phyloP scores from a whole-genome alignment of 331 rosid genomes.

The Erythrophleum ivorense region DNA sequence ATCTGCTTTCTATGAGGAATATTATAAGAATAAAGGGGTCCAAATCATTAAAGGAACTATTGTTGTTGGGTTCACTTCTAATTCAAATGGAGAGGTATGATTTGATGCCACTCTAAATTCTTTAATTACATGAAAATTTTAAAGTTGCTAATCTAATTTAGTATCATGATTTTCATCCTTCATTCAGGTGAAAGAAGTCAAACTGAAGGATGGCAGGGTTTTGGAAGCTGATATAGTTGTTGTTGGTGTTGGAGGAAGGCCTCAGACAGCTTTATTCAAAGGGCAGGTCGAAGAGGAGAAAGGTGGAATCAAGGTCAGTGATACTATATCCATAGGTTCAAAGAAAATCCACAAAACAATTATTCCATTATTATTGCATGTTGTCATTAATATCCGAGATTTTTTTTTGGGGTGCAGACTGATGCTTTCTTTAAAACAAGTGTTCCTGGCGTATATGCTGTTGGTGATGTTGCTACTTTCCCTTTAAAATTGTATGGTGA shows the following conservation, averaged over 20 bases:
- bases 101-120: slow-evolving; percentile 29
- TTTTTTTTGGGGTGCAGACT: slow-evolving; percentile 56
- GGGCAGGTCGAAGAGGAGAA: slow-evolving; percentile 78
- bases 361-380: slow-evolving; percentile 5
- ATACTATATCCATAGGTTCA: slow-evolving; percentile 22
- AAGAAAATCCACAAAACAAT: neutral
- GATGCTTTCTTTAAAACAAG: slow-evolving; percentile 71
- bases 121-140: slow-evolving; percentile 21
- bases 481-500: slow-evolving; percentile 72
- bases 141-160: slow-evolving; percentile 17
- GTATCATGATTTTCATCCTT: slow-evolving; percentile 10
- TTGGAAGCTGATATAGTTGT: slow-evolving; percentile 76
- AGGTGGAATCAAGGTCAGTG: slow-evolving; percentile 79
- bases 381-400: slow-evolving; percentile 26
- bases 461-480: slow-evolving; percentile 79
- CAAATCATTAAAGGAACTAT: slow-evolving; percentile 69
- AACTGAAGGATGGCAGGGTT: slow-evolving; percentile 70
- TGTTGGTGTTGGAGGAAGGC: slow-evolving; percentile 80
- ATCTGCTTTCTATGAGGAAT: slow-evolving; percentile 73
- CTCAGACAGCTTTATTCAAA: slow-evolving; percentile 64
- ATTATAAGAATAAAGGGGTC: slow-evolving; percentile 63
- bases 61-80: slow-evolving; percentile 56
- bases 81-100: slow-evolving; percentile 64
- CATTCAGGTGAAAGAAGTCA: slow-evolving; percentile 69
- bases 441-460: slow-evolving; percentile 71